Evolutionary conservation across 2,329 filamentous ascomycete species (phyloP).

Genomic region (Chaetomium sp.): DNA sequence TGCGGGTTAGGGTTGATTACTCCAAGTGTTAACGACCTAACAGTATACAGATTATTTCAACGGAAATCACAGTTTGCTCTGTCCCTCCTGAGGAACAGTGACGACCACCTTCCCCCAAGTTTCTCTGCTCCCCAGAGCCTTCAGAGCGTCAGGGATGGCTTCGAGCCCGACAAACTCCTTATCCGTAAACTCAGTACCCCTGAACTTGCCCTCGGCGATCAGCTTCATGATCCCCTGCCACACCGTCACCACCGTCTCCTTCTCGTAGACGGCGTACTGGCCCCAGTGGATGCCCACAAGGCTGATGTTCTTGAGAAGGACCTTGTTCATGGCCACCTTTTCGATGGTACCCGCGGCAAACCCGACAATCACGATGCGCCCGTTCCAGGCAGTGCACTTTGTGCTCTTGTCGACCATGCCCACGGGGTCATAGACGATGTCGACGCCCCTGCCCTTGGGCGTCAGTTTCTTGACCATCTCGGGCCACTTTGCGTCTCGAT

Average conservation of each 20-base stretch:
- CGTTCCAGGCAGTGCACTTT: slow-evolving; percentile 94
- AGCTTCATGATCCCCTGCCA: slow-evolving; percentile 83
- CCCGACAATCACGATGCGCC: slow-evolving; percentile 81
- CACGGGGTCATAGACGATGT: slow-evolving; percentile 94
- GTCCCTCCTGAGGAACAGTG: slow-evolving; percentile 70
- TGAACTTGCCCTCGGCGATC: slow-evolving; percentile 76
- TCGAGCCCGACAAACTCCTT: slow-evolving; percentile 82
- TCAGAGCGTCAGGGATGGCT: slow-evolving; percentile 72
- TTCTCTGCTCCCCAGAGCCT: slow-evolving; percentile 74
- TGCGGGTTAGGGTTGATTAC: slow-evolving; percentile 23
- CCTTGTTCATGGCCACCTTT: slow-evolving; percentile 89
- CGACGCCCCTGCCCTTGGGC: slow-evolving; percentile 71
- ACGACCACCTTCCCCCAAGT: slow-evolving; percentile 98
- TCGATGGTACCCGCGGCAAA: slow-evolving; percentile 88
- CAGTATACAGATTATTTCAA: too few species aligned
- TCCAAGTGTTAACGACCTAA: background rate
- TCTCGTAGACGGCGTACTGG: slow-evolving; percentile 74
- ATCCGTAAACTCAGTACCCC: slow-evolving; percentile 79
- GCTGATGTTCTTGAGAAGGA: slow-evolving; percentile 89
- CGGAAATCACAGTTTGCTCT: slow-evolving; percentile 54
- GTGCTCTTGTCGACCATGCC: slow-evolving; percentile 84
- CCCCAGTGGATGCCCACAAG: slow-evolving; percentile 93
- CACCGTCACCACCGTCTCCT: slow-evolving; percentile 67
- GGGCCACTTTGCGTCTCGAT: slow-evolving; percentile 66
- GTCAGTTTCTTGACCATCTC: slow-evolving; percentile 74